Conservation (phyloP, 106 monocot species). For the Narthecium ossifragum region DNA sequence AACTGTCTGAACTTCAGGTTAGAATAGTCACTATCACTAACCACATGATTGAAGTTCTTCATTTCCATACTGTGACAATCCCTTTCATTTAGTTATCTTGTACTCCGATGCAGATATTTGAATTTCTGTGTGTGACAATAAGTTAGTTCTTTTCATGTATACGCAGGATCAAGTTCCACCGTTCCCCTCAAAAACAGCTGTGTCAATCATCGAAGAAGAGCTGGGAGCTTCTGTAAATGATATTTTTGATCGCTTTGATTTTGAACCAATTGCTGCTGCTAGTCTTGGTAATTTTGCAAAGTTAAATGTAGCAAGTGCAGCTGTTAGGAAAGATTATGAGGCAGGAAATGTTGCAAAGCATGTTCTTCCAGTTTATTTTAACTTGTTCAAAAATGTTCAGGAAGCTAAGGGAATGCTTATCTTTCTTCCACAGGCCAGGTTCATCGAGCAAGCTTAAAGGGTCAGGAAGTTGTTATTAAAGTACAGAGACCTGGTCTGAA, state of each 20-base stretch:
- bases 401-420: too few species aligned
- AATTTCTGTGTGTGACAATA: not conserved
- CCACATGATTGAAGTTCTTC: slow-evolving; percentile 12
- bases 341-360: too few species aligned
- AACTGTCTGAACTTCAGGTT: slow-evolving; percentile 98
- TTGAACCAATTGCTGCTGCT: slow-evolving; percentile 97
- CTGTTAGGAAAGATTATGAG: too few species aligned
- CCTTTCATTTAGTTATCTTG: not conserved
- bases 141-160: slow-evolving; percentile 1
- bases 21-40: slow-evolving; percentile 5
- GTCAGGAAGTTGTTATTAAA: slow-evolving; percentile 74
- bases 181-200: slow-evolving; percentile 84
- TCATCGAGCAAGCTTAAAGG: slow-evolving; percentile 94
- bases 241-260: slow-evolving; percentile 88
- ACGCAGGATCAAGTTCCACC: slow-evolving; percentile 97
- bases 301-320: not conserved
- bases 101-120: not conserved
- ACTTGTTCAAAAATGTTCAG: too few species aligned
- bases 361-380: too few species aligned
- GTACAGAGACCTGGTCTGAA: slow-evolving; percentile 98
- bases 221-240: slow-evolving; percentile 60
- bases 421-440: slow-evolving; percentile 74
- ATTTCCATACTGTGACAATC: not conserved
- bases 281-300: slow-evolving; percentile 65
- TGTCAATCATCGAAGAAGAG: slow-evolving; percentile 95